Percentiles rank a stretch among this genome's conserved stretches.
Evolutionary conservation across 208 protist species (phyloP).

Genomic region (Lotmaria passim): DNA sequence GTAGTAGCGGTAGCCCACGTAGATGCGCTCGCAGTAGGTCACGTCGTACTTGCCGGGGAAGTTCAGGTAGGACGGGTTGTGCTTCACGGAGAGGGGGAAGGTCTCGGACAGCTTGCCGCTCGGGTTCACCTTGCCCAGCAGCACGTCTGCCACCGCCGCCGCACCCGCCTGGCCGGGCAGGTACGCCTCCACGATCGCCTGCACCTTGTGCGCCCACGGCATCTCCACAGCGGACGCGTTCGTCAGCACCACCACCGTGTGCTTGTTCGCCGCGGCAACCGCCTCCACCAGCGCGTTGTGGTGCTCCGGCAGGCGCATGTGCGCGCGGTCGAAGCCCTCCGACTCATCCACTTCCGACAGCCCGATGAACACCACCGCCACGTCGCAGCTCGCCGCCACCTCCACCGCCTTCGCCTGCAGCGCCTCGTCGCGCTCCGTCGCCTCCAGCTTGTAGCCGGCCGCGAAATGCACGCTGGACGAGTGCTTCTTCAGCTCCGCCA

Average conservation of each 20-base stretch:
- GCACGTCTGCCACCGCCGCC: background rate
- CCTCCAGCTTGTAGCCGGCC: constrained; percentile 3
- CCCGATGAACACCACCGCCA: constrained; percentile 10
- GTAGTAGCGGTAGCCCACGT: constrained; percentile 17
- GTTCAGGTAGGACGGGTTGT: constrained; percentile 12
- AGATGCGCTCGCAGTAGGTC: constrained; percentile 16
- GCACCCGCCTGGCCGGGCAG: constrained; percentile 9
- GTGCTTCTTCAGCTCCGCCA: constrained; percentile 18
- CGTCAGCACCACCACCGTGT: constrained; percentile 10
- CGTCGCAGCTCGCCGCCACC: constrained; percentile 10
- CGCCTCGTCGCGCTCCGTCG: background rate
- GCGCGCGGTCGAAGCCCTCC: constrained; percentile 15
- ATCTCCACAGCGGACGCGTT: constrained; percentile 10
- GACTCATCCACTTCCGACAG: constrained; percentile 7
- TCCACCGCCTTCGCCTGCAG: constrained; percentile 14
- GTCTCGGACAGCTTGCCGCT: constrained; percentile 10
- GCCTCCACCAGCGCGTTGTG: constrained; percentile 17
- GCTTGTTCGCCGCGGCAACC: constrained; percentile 10
- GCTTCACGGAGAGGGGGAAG: constrained; percentile 6
- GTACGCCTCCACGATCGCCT: constrained; percentile 19
- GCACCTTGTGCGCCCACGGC: constrained; percentile 9
- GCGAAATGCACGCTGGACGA: constrained; percentile 6
- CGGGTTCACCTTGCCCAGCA: constrained; percentile 16
- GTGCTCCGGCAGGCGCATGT: constrained; percentile 14
- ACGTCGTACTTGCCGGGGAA: constrained; percentile 15